Evolutionary conservation across 495 filamentous ascomycete genomes (phyloP).

Genomic region (Aspergillus taichungensis): DNA sequence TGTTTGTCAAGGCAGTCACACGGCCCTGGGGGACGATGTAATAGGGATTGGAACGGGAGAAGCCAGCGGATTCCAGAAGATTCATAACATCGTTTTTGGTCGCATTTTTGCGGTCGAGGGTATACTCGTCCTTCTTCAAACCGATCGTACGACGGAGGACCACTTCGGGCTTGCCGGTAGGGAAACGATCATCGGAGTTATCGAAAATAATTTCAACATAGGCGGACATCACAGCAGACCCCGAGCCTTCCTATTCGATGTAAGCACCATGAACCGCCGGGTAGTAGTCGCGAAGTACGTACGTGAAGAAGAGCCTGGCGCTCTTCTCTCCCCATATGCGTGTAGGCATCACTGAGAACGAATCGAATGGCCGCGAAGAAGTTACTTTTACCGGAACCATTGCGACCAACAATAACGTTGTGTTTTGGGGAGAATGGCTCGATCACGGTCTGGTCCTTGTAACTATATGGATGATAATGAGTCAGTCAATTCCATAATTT

Average conservation of each 20-base stretch:
- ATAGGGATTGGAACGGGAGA: slow-evolving; percentile 95
- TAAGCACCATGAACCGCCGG: slow-evolving; percentile 11
- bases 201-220: slow-evolving; percentile 99
- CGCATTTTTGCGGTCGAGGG: slow-evolving; percentile 88
- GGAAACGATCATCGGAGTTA: slow-evolving; percentile 93
- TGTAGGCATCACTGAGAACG: slow-evolving; percentile 96
- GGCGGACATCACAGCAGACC: slow-evolving; percentile 95
- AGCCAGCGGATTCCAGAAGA: slow-evolving; percentile 89
- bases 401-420: slow-evolving; percentile 98
- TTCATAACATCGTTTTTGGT: slow-evolving; percentile 94
- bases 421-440: slow-evolving; percentile 96
- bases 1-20: slow-evolving; percentile 92
- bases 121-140: slow-evolving; percentile 97
- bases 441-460: slow-evolving; percentile 98
- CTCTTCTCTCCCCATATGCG: slow-evolving; percentile 91
- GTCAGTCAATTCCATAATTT: neutral
- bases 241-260: slow-evolving; percentile 68
- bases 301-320: slow-evolving; percentile 86
- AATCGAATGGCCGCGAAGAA: slow-evolving; percentile 99
- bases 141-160: slow-evolving; percentile 90
- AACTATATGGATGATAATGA: slow-evolving; percentile 45
- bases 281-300: slow-evolving; percentile 11
- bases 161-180: slow-evolving; percentile 84
- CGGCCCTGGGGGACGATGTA: slow-evolving; percentile 98
- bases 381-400: slow-evolving; percentile 98